Percentiles rank a stretch among this genome's conserved stretches.
Conservation (phyloP, 1,284 basidiomycete genomes). For the Trametes sp. region DNA sequence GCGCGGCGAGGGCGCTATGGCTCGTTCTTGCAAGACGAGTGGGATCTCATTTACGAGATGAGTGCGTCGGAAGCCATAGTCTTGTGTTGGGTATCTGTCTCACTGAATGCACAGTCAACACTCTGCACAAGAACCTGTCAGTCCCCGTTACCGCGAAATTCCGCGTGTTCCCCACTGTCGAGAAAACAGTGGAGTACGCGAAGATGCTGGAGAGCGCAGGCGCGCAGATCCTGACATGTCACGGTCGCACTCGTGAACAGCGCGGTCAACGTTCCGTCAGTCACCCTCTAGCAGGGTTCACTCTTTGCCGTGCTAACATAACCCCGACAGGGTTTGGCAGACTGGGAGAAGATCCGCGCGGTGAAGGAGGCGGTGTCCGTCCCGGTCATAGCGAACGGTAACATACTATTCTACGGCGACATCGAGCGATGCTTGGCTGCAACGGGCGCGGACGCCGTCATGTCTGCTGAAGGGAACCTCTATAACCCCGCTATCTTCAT, state of each 20-base stretch:
- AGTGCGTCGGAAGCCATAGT: conserved; percentile 58
- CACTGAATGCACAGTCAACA: conserved; percentile 68
- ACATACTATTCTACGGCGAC: conserved; percentile 88
- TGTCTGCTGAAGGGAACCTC: conserved; percentile 95
- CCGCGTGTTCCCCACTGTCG: conserved; percentile 86
- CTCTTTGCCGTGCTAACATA: conserved; percentile 11
- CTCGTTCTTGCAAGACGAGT: conserved; percentile 93
- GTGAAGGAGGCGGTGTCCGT: conserved; percentile 77
- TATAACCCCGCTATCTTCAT: conserved; percentile 91
- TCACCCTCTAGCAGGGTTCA: conserved; percentile 28
- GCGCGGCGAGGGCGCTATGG: conserved; percentile 90
- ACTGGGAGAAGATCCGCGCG: conserved; percentile 48
- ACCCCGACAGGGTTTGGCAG: conserved; percentile 53
- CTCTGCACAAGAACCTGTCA: conserved; percentile 81
- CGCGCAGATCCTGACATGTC: conserved; percentile 94
- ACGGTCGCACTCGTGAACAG: conserved; percentile 91
- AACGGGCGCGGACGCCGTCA: conserved; percentile 92
- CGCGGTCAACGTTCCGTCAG: conserved; percentile 80
- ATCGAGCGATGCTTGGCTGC: conserved; percentile 78
- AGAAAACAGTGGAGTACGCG: conserved; percentile 93
- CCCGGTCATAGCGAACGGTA: conserved; percentile 98
- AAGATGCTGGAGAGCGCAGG: conserved; percentile 95
- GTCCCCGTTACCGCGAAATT: conserved; percentile 98
- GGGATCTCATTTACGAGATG: conserved; percentile 84
- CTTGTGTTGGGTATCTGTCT: not conserved